Evolutionary conservation across 352 stramenopile species (phyloP), one percentile per base, ranked within the genome.

Genomic region (Phytophthora cryptogea): DNA sequence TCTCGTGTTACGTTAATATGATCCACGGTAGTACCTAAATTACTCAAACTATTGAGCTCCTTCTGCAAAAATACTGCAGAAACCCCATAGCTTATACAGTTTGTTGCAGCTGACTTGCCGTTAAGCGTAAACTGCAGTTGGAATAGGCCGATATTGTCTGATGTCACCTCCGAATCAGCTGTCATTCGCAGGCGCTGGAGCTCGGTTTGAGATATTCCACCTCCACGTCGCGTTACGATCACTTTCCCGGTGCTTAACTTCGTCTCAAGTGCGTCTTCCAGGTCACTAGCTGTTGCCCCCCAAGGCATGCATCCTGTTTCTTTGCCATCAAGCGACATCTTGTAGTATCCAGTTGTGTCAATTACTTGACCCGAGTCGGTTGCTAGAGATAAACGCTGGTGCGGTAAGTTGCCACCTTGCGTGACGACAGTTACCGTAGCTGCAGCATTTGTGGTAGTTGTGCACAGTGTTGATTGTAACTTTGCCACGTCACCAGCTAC

Each of bases 401-500:
- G 86, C 6, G 80, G 81, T 35, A 93, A 72, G 30, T 72, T 74
- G 0, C 90, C 90, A n/a, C 92, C 92, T 6, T 97, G 77, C 5
- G 81, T 81, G 8, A 83, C 50, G 16, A 85, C 86, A 2, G 65
- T 63, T 17, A 92, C 52, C 0, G 23, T 42, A 1, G 72, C 66
- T 16, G 51, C 72, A 17, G 67, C 66, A 8, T 37, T 52, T 4
- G 67, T 39, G n/a, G 85, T 52, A 2, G 58, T 16, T 26, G 66
- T 57, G 17, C 79, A 91, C 0, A 35, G 53, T 2, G 36, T 54
- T 2, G 45, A 63, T 8, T 50, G 27, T 3, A 94, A 59, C 1
- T 43, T 56, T 0, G 83, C 68, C 6, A 98, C 79, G 63, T 99
- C 82, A 2, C 95, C 93, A 14, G 88, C 36, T 5, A 98, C 76